Percentiles rank a stretch among this genome's conserved stretches.
These are phyloP conservation scores for Artemisia annua DNA, from an alignment of 129 eudicot genomes.

Conservation along the genomic window DNA sequence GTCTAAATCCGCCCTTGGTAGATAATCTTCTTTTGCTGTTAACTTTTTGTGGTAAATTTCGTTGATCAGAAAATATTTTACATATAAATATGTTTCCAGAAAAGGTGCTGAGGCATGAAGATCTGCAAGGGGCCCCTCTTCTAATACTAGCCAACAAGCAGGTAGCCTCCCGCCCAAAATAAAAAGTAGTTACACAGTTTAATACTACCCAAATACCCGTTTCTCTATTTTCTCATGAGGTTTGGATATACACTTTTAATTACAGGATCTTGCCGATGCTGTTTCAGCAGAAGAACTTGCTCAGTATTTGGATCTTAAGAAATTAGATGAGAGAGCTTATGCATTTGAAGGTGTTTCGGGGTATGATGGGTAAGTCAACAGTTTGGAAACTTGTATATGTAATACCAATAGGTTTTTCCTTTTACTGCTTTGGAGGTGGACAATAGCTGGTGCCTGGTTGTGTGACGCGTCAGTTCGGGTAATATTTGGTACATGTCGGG, in stretches of 20 bases:
- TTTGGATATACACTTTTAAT: not conserved
- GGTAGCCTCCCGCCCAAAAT: slow-evolving; percentile 37
- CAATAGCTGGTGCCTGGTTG: not conserved
- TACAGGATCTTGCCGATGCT: slow-evolving; percentile 87
- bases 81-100: slow-evolving; percentile 44
- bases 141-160: slow-evolving; percentile 94
- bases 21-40: slow-evolving; percentile 9
- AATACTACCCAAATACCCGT: not conserved
- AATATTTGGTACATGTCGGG: not conserved
- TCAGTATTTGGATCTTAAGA: slow-evolving; percentile 82
- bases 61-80: not conserved
- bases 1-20: slow-evolving; percentile 93
- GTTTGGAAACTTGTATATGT: slow-evolving; percentile 6
- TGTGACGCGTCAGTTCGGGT: not conserved
- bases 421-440: not conserved
- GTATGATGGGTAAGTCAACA: slow-evolving; percentile 67
- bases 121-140: slow-evolving; percentile 94
- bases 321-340: slow-evolving; percentile 85
- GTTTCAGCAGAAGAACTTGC: slow-evolving; percentile 85
- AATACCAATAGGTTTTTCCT: not conserved
- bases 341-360: slow-evolving; percentile 92
- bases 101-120: slow-evolving; percentile 94
- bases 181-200: too few relatives aligned
- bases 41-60: slow-evolving; percentile 8
- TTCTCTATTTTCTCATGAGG: slow-evolving; percentile 1